These are phyloP conservation scores for Symmetrospora coprosmae DNA, from an alignment of 768 basidiomycete genomes.

Conservation along the genomic window DNA sequence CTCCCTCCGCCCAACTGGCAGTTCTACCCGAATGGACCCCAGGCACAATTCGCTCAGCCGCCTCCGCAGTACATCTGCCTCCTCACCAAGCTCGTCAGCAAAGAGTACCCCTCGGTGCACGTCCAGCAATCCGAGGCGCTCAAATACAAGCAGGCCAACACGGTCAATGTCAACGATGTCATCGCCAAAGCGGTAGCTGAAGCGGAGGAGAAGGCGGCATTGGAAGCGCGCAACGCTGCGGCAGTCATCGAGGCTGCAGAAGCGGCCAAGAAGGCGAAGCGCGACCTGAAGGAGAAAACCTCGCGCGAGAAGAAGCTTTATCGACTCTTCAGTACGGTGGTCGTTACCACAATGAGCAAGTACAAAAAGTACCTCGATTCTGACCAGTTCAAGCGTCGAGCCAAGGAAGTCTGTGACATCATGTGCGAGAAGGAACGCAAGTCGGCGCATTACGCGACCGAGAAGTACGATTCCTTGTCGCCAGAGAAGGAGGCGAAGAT, in stretches of 20 bases:
- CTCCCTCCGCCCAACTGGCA: not conserved
- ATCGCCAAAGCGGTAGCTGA: conserved; percentile 37
- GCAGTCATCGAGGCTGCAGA: conserved; percentile 25
- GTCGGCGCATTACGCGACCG: conserved; percentile 60
- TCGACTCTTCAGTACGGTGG: conserved; percentile 72
- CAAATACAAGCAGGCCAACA: not conserved
- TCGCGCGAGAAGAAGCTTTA: conserved; percentile 58
- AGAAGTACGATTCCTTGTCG: conserved; percentile 55
- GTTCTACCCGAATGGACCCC: not conserved
- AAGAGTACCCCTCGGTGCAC: not conserved
- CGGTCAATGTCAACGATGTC: conserved; percentile 33
- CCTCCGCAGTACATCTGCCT: conserved; percentile 5
- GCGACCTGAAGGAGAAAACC: conserved; percentile 22
- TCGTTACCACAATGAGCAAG: conserved; percentile 86
- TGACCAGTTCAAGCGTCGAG: conserved; percentile 83
- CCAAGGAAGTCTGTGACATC: conserved; percentile 80
- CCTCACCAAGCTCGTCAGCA: conserved; percentile 17
- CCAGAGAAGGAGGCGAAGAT: conserved; percentile 81
- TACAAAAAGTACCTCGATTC: conserved; percentile 54
- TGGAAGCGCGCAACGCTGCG: conserved; percentile 26
- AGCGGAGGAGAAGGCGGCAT: conserved; percentile 29
- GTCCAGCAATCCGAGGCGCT: not conserved
- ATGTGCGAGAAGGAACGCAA: conserved; percentile 95
- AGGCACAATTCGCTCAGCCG: not conserved
- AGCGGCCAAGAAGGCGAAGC: conserved; percentile 41